A percentile compares a stretch with the other conserved stretches of the same genome.
phyloP scores from a whole-genome alignment of 495 filamentous ascomycete species.

The Penicillium psychrofluorescens region DNA sequence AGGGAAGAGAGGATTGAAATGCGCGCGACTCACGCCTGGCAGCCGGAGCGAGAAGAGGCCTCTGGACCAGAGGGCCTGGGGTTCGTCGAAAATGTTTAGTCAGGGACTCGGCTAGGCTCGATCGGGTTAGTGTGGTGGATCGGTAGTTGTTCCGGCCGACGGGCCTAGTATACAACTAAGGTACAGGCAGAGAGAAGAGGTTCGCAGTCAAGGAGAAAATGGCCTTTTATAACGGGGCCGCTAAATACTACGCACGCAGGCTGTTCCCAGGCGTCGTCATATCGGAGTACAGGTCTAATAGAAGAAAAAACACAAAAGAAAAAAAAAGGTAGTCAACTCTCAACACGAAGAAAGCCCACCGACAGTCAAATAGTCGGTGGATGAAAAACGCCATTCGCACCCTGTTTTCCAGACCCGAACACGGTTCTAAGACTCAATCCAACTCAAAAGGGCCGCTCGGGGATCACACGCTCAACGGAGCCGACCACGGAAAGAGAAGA shows the following conservation, averaged over 20 bases:
- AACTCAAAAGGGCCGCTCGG: slow-evolving; percentile 31
- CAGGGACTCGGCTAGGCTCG: no score
- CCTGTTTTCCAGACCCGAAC: slow-evolving; percentile 43
- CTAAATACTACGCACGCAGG: no score
- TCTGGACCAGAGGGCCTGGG: slow-evolving; percentile 16
- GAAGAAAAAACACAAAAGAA: slow-evolving; percentile 6
- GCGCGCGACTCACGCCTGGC: slow-evolving; percentile 28
- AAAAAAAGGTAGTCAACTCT: slow-evolving; percentile 10
- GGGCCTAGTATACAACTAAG: no score
- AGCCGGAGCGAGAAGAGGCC: slow-evolving; percentile 18
- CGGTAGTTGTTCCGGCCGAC: no score
- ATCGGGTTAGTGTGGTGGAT: no score
- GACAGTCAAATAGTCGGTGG: slow-evolving; percentile 24
- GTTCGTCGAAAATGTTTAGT: no score
- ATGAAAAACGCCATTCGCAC: slow-evolving; percentile 43
- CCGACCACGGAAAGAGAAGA: slow-evolving; percentile 28
- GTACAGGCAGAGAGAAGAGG: not conserved
- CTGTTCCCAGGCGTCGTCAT: slow-evolving; percentile 13
- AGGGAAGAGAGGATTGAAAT: slow-evolving; percentile 31
- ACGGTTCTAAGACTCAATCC: slow-evolving; percentile 39
- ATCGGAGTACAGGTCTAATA: slow-evolving; percentile 22
- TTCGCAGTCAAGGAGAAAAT: not conserved
- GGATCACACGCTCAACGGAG: slow-evolving; percentile 17
- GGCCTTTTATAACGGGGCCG: not conserved
- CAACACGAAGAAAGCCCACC: slow-evolving; percentile 29